These are phyloP conservation scores for Xylariaceae sp. DNA, from an alignment of 2,329 filamentous ascomycete genomes.

Conservation along the genomic window DNA sequence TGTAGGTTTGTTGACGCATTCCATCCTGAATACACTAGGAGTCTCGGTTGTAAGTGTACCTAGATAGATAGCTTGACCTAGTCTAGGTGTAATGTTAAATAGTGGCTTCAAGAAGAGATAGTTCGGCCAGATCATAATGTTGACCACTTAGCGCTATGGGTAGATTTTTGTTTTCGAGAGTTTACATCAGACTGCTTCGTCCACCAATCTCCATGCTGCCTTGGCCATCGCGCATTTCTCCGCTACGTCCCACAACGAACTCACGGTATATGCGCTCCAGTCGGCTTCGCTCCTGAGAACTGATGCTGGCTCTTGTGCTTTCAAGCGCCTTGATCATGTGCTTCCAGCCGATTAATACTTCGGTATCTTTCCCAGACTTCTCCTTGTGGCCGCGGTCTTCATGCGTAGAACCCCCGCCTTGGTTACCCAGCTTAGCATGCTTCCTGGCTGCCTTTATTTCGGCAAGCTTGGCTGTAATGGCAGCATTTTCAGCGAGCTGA, in stretches of 20 bases:
- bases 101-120: too few relatives aligned
- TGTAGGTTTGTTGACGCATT: too few relatives aligned
- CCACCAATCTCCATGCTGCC: conserved; percentile 92
- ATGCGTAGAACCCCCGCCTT: conserved; percentile 36
- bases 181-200: conserved; percentile 88
- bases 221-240: conserved; percentile 94
- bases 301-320: conserved; percentile 83
- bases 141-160: too few relatives aligned
- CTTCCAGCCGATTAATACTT: conserved; percentile 84
- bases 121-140: too few relatives aligned
- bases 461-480: conserved; percentile 81
- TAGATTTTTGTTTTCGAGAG: not conserved
- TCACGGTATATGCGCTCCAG: conserved; percentile 86
- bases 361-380: conserved; percentile 57
- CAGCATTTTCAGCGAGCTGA: conserved; percentile 75
- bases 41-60: too few relatives aligned
- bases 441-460: conserved; percentile 76
- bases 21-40: too few relatives aligned
- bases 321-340: conserved; percentile 81
- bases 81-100: too few relatives aligned
- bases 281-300: conserved; percentile 74
- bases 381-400: conserved; percentile 40
- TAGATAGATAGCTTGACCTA: too few relatives aligned
- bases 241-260: conserved; percentile 90
- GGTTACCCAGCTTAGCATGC: conserved; percentile 61